Percentiles rank a stretch among this genome's conserved stretches.
Conservation (phyloP, 2,329 filamentous ascomycete genomes). For the Dactylonectria macrodidyma region DNA sequence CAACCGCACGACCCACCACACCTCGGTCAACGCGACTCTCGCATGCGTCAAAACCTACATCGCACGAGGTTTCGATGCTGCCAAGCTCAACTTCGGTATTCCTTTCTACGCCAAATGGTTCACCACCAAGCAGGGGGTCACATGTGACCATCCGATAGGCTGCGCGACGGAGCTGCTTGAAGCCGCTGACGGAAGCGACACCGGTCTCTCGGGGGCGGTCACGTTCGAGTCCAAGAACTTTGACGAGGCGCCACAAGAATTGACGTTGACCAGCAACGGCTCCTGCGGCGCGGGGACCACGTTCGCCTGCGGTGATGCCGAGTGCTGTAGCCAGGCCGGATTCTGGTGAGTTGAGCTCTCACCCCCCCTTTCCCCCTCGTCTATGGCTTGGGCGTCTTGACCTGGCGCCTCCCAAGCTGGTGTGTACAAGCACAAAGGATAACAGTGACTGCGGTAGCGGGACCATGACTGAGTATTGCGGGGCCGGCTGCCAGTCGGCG, state of each 20-base stretch:
- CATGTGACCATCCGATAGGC: slow-evolving; percentile 67
- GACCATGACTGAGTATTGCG: slow-evolving; percentile 36
- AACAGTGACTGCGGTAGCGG: slow-evolving; percentile 24
- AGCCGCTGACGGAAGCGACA: slow-evolving; percentile 71
- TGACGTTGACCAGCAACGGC: slow-evolving; percentile 35
- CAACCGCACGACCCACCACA: slow-evolving; percentile 75
- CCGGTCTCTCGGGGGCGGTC: slow-evolving; percentile 62
- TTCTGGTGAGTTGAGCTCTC: slow-evolving; percentile 39
- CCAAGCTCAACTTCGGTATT: slow-evolving; percentile 76
- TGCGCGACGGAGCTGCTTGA: slow-evolving; percentile 74
- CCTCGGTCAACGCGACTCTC: slow-evolving; percentile 68
- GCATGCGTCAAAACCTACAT: slow-evolving; percentile 72
- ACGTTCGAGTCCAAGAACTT: slow-evolving; percentile 57
- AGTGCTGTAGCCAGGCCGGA: slow-evolving; percentile 39
- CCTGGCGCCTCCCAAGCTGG: not conserved
- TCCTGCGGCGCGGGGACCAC: slow-evolving; percentile 40
- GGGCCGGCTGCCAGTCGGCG: slow-evolving; percentile 37
- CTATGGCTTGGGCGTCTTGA: not conserved
- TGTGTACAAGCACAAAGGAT: not conserved
- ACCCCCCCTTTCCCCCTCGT: not conserved
- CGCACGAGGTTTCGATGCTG: slow-evolving; percentile 66
- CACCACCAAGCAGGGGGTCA: slow-evolving; percentile 62
- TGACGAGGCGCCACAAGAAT: slow-evolving; percentile 32
- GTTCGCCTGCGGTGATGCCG: slow-evolving; percentile 32
- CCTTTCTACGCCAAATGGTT: slow-evolving; percentile 81